Evolutionary conservation across 2,329 filamentous ascomycete genomes (phyloP), one percentile per base, ranked within the genome.

Genomic region (Mycosphaerelloides madeirae): DNA sequence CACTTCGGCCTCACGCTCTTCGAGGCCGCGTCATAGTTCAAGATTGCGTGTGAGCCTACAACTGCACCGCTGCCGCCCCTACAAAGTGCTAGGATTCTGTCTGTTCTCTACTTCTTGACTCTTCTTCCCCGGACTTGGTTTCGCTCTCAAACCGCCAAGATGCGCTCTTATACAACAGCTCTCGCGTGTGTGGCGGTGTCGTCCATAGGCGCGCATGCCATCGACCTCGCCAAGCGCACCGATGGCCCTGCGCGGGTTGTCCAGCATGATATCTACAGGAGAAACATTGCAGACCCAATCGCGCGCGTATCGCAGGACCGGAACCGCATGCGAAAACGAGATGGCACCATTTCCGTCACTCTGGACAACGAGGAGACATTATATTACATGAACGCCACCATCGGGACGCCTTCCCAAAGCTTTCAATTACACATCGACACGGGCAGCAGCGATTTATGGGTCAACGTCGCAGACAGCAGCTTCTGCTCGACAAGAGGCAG

Each of bases 371-470:
- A 79, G 59, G 74, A 77, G 63, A 78, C 75, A 0, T 67, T 81
- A 3, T 82, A 82, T 57, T 79, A 74, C 54, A 75, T 75, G 48
- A 80, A 80, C 48, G 66, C 76, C 34, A 74, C 68, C 7, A 53
- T 83, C 9, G 79, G 79, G 18, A 81, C 79, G 0, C 79, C 79
- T 0, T 59, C 60, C 31, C 79, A 83, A 54, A 61, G 54, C 12
- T 60, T 83, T 39, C 72, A 73, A 31, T 58, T 82, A 43, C 75
- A 81, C 54, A 69, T 83, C 53, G 79, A 83, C 52, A 83, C 79
- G 6, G 79, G 79, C 25, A 80, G 76, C 55, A 80, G 77, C 53
- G 79, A 83, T 65, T 64, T 83, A 8, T 83, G 79, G 79, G 71
- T 77, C 29, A 93, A 94, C 60, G 77, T 80, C 2, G 68, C 73